Evolutionary conservation across 495 filamentous ascomycete genomes (phyloP).

Genomic region (Aspergillus diversus): DNA sequence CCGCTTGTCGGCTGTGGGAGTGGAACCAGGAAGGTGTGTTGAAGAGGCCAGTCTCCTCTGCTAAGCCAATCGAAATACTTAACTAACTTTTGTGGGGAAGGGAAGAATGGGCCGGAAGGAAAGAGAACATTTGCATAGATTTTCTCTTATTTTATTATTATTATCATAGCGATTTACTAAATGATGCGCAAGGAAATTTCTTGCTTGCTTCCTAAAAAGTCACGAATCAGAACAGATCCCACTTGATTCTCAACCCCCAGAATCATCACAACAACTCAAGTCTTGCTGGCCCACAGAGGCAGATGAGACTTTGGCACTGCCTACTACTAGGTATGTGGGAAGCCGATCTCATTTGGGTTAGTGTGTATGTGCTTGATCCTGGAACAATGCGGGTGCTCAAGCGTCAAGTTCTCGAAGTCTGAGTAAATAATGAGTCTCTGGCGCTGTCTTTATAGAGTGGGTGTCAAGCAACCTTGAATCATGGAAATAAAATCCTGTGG

Average conservation of each 20-base stretch:
- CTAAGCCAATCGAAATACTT: conserved; percentile 3
- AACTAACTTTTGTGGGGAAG: neutral
- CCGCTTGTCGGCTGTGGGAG: neutral
- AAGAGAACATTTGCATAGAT: conserved; percentile 10
- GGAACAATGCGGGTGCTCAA: neutral
- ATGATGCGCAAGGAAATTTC: no score
- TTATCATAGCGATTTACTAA: neutral
- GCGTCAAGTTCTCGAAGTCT: neutral
- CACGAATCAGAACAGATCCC: no score
- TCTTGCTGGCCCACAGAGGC: neutral
- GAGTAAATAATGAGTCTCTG: no score
- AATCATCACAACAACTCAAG: neutral
- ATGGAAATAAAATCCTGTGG: no score
- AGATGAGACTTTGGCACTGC: neutral
- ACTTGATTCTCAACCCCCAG: no score
- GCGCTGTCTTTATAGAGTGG: no score
- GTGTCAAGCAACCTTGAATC: no score
- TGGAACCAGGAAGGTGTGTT: conserved; percentile 3
- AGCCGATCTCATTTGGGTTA: neutral
- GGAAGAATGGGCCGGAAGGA: conserved; percentile 21
- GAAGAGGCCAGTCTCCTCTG: conserved; percentile 3
- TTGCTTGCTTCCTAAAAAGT: no score
- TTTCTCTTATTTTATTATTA: neutral
- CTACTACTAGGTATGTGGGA: neutral
- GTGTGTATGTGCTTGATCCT: neutral